Conservation (phyloP, 169 alveolate genomes). For the Blepharisma undulans region DNA sequence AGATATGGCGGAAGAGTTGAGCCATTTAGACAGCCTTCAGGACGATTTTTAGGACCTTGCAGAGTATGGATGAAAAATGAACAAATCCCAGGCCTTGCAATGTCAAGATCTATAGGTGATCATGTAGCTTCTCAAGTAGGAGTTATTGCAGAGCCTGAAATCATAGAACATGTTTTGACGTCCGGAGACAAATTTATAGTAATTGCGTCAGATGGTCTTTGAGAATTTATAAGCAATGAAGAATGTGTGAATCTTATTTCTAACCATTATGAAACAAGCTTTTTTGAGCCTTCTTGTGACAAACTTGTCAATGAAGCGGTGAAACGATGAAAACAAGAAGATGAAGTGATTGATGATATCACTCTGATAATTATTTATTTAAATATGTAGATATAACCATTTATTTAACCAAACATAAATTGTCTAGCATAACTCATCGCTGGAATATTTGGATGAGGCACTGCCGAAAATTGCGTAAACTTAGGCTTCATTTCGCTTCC, state of each 20-base stretch:
- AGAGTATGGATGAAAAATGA: slow-evolving; percentile 38
- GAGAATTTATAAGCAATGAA: slow-evolving; percentile 78
- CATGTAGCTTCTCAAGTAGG: slow-evolving; percentile 88
- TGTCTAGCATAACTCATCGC: slow-evolving; percentile 93
- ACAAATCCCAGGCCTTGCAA: slow-evolving; percentile 89
- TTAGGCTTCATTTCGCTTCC: slow-evolving; percentile 91
- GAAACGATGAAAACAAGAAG: slow-evolving; percentile 28
- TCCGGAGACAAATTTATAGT: slow-evolving; percentile 58
- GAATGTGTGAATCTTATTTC: background rate
- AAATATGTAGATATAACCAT: background rate
- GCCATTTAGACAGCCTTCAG: slow-evolving; percentile 75
- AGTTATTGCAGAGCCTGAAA: slow-evolving; percentile 85
- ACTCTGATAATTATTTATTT: slow-evolving; percentile 31
- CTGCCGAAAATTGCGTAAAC: slow-evolving; percentile 91
- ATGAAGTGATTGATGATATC: slow-evolving; percentile 9
- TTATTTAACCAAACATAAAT: background rate
- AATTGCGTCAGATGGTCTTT: slow-evolving; percentile 89
- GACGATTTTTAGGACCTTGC: slow-evolving; percentile 43
- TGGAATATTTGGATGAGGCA: slow-evolving; percentile 93
- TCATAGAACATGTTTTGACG: slow-evolving; percentile 56
- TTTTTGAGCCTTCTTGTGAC: background rate
- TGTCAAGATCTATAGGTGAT: slow-evolving; percentile 92
- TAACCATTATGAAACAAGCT: background rate
- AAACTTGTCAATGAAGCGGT: slow-evolving; percentile 14
- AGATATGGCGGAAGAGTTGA: slow-evolving; percentile 88